Conservation (phyloP, 2,329 filamentous ascomycete species). For the Microsporum canis region DNA sequence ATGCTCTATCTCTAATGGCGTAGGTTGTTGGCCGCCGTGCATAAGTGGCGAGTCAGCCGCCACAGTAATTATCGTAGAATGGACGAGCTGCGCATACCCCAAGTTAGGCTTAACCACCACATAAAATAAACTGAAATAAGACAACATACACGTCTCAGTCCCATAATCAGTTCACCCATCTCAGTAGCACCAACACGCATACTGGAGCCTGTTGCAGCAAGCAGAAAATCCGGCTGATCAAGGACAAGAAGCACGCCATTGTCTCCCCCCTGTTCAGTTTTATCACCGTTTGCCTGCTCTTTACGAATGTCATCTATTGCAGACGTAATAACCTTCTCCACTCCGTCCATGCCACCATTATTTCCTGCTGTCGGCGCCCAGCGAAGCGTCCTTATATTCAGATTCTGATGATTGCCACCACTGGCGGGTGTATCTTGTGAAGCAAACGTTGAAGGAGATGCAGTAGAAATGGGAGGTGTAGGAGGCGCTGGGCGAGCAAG, state of each 20-base stretch:
- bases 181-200: constrained; percentile 33
- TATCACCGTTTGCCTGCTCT: background rate
- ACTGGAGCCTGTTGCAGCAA: constrained; percentile 46
- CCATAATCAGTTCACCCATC: constrained; percentile 48
- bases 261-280: constrained; percentile 16
- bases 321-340: constrained; percentile 27
- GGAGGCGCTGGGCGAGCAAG: background rate
- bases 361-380: background rate
- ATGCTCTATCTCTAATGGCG: constrained; percentile 58
- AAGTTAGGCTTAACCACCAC: background rate
- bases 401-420: background rate
- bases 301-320: constrained; percentile 16
- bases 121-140: background rate
- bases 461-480: background rate
- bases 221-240: constrained; percentile 54
- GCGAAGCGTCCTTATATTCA: background rate
- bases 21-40: constrained; percentile 41
- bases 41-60: constrained; percentile 66
- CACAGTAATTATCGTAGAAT: constrained; percentile 56
- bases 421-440: background rate
- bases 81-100: constrained; percentile 40
- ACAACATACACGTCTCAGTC: constrained; percentile 51
- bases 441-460: background rate
- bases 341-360: constrained; percentile 17
- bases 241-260: constrained; percentile 47